Percentiles rank a stretch among this genome's conserved stretches.
Evolutionary conservation across 148 eudicot species (phyloP).

Genomic region (Pharnaceum exiguum): DNA sequence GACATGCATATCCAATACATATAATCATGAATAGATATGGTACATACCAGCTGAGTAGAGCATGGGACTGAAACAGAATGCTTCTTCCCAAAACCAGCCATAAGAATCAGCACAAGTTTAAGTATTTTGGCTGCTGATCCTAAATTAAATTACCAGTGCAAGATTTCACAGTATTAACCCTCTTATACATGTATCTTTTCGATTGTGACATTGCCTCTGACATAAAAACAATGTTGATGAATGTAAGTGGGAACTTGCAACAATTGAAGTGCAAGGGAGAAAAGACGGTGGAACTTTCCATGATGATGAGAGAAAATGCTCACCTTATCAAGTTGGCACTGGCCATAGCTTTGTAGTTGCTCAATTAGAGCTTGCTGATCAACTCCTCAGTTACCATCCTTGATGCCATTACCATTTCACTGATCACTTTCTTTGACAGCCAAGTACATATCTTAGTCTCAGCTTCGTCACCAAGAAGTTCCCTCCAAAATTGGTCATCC

Average conservation of each 20-base stretch:
- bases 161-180: background rate
- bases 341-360: slow-evolving; percentile 6
- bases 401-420: slow-evolving; percentile 33
- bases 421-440: slow-evolving; percentile 42
- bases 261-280: background rate
- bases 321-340: slow-evolving; percentile 8
- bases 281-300: background rate
- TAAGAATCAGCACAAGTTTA: background rate
- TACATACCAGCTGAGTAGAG: background rate
- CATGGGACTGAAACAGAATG: too few relatives aligned
- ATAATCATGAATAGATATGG: too few relatives aligned
- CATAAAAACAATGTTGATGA: background rate
- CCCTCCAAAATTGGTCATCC: slow-evolving; percentile 56
- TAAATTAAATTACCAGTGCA: background rate
- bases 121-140: background rate
- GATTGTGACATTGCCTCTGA: background rate
- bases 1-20: background rate
- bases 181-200: too few relatives aligned
- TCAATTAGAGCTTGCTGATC: slow-evolving; percentile 52
- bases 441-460: slow-evolving; percentile 40
- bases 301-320: background rate
- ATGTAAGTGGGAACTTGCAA: background rate
- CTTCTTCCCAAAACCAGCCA: background rate
- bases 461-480: slow-evolving; percentile 37
- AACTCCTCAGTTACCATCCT: slow-evolving; percentile 51